Conservation (phyloP, 306 rosid species). For the Pyrus pyrifolia region DNA sequence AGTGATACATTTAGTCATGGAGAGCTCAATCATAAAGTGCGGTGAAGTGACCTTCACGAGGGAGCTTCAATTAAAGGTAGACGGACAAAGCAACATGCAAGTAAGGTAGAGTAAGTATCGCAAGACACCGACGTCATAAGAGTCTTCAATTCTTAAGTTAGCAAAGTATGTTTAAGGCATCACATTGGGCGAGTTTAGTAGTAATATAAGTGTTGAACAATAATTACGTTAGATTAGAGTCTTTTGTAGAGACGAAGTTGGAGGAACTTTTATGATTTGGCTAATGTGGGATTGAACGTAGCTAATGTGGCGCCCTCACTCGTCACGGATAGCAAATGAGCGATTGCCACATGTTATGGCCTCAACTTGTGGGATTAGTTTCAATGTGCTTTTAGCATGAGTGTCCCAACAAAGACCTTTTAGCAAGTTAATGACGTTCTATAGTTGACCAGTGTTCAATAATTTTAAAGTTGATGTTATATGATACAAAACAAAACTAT, state of each 20-base stretch:
- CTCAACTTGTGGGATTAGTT: background rate
- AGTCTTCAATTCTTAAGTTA: background rate
- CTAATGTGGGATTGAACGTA: background rate
- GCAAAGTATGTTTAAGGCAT: background rate
- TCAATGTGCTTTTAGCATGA: no score
- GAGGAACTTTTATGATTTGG: background rate
- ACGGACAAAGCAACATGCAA: background rate
- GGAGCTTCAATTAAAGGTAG: background rate
- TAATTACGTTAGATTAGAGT: background rate
- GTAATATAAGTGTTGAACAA: background rate
- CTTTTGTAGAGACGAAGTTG: no score
- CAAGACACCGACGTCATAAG: fast-evolving
- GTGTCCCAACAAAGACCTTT: no score
- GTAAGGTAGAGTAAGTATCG: background rate
- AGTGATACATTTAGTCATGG: no score
- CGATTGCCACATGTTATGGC: no score
- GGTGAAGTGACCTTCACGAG: background rate
- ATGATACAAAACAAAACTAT: background rate
- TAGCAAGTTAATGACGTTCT: no score
- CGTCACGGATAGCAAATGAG: background rate
- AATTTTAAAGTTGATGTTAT: no score
- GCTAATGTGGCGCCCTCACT: background rate
- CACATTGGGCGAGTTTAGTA: background rate
- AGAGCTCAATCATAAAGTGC: no score
- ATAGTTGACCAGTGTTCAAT: no score